phyloP scores from a whole-genome alignment of 441 rosid species.

The Gossypium gossypioides region DNA sequence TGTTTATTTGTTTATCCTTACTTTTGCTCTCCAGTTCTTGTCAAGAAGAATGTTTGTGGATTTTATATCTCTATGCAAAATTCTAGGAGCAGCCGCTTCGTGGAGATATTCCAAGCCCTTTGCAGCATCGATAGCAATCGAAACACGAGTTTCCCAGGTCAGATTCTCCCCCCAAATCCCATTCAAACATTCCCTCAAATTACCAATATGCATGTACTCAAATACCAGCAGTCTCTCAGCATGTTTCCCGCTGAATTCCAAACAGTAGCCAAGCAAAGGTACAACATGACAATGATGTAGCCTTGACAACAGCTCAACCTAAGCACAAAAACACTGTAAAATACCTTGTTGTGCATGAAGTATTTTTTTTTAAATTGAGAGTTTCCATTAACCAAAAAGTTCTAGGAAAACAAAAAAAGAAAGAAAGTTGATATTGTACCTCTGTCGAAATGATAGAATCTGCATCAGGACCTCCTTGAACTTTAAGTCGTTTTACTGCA shows the following conservation, averaged over 20 bases:
- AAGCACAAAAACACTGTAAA: constrained; percentile 18
- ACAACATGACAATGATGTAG: constrained; percentile 91
- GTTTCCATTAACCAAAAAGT: not conserved
- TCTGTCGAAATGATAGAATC: constrained; percentile 62
- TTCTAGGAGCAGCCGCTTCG: constrained; percentile 75
- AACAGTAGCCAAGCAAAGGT: constrained; percentile 83
- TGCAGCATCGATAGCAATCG: constrained; percentile 61
- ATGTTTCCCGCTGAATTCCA: constrained; percentile 57
- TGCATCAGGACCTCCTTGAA: constrained; percentile 51
- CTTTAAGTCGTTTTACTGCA: constrained; percentile 67
- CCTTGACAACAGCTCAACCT: constrained; percentile 79
- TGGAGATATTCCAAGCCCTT: constrained; percentile 76
- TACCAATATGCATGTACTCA: constrained; percentile 75
- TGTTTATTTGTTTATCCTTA: constrained; percentile 25
- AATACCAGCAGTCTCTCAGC: constrained; percentile 77
- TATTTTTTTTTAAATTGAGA: not conserved
- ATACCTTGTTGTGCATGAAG: not conserved
- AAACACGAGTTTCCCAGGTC: constrained; percentile 58
- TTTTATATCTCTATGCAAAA: constrained; percentile 67
- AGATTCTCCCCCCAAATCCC: constrained; percentile 52
- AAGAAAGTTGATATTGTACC: constrained; percentile 30
- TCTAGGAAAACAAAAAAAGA: not conserved
- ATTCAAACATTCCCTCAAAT: constrained; percentile 73
- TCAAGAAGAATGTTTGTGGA: constrained; percentile 68
- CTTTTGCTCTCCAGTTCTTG: constrained; percentile 77